These are phyloP conservation scores for Brassica juncea DNA, from an alignment of 345 rosid genomes.

Conservation along the genomic window DNA sequence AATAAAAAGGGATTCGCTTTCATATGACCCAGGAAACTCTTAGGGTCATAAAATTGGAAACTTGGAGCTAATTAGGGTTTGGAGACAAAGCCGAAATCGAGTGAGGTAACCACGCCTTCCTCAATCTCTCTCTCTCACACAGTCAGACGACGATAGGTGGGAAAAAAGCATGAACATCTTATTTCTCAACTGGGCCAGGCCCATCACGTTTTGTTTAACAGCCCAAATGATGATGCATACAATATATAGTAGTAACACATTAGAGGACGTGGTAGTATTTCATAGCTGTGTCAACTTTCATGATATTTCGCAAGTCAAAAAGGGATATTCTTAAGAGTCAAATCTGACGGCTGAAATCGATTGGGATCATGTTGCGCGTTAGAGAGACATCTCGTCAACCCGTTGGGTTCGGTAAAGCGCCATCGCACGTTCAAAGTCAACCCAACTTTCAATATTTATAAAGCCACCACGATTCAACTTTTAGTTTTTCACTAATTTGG, in stretches of 20 bases:
- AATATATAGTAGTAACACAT: no score
- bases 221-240: background rate
- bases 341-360: constrained; percentile 36
- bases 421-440: constrained; percentile 32
- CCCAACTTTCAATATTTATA: constrained; percentile 8
- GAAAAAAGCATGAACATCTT: background rate
- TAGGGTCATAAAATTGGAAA: no score
- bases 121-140: background rate
- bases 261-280: background rate
- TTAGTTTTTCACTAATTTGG: background rate
- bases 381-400: constrained; percentile 31
- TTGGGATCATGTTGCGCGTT: background rate
- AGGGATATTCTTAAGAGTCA: constrained; percentile 13
- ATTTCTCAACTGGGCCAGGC: background rate
- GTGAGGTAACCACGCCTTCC: background rate
- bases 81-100: background rate
- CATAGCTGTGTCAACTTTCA: constrained; percentile 5
- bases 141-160: background rate
- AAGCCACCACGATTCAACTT: constrained; percentile 4
- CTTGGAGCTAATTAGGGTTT: background rate
- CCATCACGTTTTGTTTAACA: background rate
- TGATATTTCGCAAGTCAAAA: constrained; percentile 22
- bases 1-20: no score
- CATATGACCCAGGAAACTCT: background rate
- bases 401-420: constrained; percentile 28